Evolutionary conservation across 2,329 filamentous ascomycete species (phyloP), one percentile per base, ranked within the genome.

Genomic region (Exophiala aquamarina): DNA sequence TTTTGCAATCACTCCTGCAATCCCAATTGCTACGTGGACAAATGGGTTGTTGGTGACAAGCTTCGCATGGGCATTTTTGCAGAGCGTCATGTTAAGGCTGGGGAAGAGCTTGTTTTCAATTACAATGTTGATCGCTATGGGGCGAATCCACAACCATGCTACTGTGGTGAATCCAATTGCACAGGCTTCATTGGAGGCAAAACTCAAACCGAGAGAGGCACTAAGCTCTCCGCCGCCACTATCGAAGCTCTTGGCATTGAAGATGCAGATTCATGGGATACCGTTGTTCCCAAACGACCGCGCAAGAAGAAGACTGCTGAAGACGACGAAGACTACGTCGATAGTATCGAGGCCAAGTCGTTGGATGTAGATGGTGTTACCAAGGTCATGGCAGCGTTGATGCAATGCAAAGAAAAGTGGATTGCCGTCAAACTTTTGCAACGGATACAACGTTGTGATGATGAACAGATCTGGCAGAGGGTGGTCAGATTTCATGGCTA

Each of bases 1-100:
- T 98, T 98, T 65, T 98, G 93, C 79, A 98, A 98, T 63, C 93
- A 98, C 68, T 97, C 93, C 7, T 98, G 93, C 78, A 95, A 93
- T 66, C 93, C 93, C 14, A 98, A 98, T 65, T 97, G 91, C 71
- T 97, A 95, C 69, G 92, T 98, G 55, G 93, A 98, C 77, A 98
- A 98, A 73, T 98, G 93, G 93, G 91, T 97, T 49, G 90, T 98
- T 26, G 91, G 90, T 14, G 89, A 94, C 62, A 97, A 96, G 73
- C 76, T 97, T 65, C 91, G 93, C 61, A 98, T 98, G 93, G 93
- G 93, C 61, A 97, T 98, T 59, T 98, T 98, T 73, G 89, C 91
- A 60, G 81, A 88, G 70, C 88, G 91, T 56, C 77, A 81, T 61
- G 86, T 98, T 64, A 83, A 84, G 63, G 84, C 87, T 14, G 93